These are phyloP conservation scores for Xerocomellus amylosporus DNA, from an alignment of 768 basidiomycete genomes.

Conservation along the genomic window DNA sequence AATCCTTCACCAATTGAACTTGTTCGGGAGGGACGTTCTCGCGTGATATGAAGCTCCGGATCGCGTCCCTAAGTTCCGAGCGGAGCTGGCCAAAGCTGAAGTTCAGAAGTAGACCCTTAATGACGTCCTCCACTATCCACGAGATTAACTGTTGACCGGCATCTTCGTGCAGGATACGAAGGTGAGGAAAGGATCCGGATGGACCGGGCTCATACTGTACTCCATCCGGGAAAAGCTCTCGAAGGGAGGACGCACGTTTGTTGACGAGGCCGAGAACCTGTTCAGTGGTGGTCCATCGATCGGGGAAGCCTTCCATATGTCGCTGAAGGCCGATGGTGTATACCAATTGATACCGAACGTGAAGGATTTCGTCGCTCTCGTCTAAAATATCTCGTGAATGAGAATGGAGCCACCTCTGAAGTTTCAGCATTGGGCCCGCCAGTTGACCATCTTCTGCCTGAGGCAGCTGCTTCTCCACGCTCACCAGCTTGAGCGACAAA, in stretches of 20 bases:
- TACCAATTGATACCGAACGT: slow-evolving; percentile 7
- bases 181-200: slow-evolving; percentile 21
- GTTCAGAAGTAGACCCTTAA: slow-evolving; percentile 14
- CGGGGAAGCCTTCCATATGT: too few species aligned
- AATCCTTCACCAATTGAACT: slow-evolving; percentile 6
- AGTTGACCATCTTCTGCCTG: background rate
- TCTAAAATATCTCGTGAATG: slow-evolving; percentile 29
- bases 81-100: slow-evolving; percentile 16
- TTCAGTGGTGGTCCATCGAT: too few species aligned
- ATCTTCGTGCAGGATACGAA: slow-evolving; percentile 20
- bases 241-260: background rate
- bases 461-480: slow-evolving; percentile 36
- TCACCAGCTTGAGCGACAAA: slow-evolving; percentile 49
- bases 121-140: slow-evolving; percentile 15
- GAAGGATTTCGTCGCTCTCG: slow-evolving; percentile 33
- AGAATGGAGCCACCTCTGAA: slow-evolving; percentile 26
- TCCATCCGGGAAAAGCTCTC: background rate
- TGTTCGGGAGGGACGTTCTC: background rate
- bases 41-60: slow-evolving; percentile 24
- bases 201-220: slow-evolving; percentile 16
- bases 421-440: slow-evolving; percentile 22
- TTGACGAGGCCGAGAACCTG: too few species aligned
- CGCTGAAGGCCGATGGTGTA: too few species aligned
- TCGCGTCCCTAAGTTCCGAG: background rate
- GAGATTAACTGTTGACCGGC: slow-evolving; percentile 15